Percentiles rank a stretch among this genome's conserved stretches.
phyloP scores from a whole-genome alignment of 2,329 filamentous ascomycete species.

The Epichloe sibirici region DNA sequence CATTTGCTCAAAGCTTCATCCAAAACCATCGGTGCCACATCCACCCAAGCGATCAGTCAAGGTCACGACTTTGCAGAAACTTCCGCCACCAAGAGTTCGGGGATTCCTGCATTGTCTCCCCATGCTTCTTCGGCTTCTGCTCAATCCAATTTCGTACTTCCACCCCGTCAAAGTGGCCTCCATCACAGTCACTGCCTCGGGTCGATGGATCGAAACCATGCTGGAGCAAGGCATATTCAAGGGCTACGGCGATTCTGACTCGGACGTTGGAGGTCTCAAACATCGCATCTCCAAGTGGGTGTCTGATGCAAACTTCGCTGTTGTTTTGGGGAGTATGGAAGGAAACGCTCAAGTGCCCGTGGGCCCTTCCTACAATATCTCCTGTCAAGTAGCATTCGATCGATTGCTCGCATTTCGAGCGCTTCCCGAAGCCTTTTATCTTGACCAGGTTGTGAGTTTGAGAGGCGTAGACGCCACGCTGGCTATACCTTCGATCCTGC shows the following conservation, averaged over 20 bases:
- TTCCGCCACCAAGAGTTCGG: background rate
- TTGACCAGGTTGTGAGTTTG: constrained; percentile 1
- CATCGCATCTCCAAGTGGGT: constrained; percentile 4
- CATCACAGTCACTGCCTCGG: constrained; percentile 4
- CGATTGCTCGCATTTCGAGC: constrained; percentile 1
- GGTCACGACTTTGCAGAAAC: constrained; percentile 4
- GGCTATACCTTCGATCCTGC: background rate
- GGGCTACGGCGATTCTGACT: constrained; percentile 1
- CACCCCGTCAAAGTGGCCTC: constrained; percentile 3
- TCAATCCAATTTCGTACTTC: constrained; percentile 4
- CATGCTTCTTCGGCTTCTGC: constrained; percentile 4
- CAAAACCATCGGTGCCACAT: constrained; percentile 5
- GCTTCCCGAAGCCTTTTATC: background rate
- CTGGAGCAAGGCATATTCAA: constrained; percentile 4
- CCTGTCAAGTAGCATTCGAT: constrained; percentile 3
- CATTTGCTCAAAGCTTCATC: constrained; percentile 3
- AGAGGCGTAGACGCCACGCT: constrained; percentile 1
- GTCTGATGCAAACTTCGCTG: constrained; percentile 3
- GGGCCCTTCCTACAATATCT: background rate
- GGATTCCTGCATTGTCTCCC: constrained; percentile 3
- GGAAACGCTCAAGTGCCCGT: constrained; percentile 3
- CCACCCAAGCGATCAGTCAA: constrained; percentile 4
- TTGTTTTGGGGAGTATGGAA: constrained; percentile 1
- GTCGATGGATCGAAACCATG: constrained; percentile 4
- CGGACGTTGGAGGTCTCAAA: constrained; percentile 1